These are phyloP conservation scores for Penicillium sp. DNA, from an alignment of 2,329 filamentous ascomycete genomes.

Conservation along the genomic window DNA sequence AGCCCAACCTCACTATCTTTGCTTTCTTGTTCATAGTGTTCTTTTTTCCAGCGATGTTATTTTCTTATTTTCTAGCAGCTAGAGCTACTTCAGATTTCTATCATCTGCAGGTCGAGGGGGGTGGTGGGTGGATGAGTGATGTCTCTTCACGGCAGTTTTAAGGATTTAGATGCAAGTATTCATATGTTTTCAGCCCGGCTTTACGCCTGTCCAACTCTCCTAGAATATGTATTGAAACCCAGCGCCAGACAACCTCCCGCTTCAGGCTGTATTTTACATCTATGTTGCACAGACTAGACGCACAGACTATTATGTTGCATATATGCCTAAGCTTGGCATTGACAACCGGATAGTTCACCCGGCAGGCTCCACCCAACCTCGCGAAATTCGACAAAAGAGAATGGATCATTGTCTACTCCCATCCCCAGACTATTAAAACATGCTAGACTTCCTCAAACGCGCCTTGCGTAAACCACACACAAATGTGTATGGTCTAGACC, in stretches of 20 bases:
- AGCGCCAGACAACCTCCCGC: not conserved
- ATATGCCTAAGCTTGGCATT: not conserved
- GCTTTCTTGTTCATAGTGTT: conserved; percentile 26
- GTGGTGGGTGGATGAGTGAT: conserved; percentile 20
- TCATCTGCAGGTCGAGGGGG: conserved; percentile 15
- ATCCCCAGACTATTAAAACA: not conserved
- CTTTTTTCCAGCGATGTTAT: conserved; percentile 15
- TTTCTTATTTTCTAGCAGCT: conserved; percentile 12
- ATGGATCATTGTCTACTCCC: not conserved
- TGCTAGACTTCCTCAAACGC: conserved; percentile 12
- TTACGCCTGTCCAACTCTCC: not conserved
- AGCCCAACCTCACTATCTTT: conserved; percentile 7
- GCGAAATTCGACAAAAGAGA: not conserved
- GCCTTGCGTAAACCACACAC: conserved; percentile 12
- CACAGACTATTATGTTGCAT: too few relatives aligned
- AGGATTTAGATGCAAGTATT: conserved; percentile 10
- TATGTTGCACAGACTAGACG: too few relatives aligned
- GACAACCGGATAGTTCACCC: not conserved
- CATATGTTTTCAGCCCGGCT: not conserved
- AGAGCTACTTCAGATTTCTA: conserved; percentile 10
- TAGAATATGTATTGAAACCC: not conserved
- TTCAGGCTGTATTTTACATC: not conserved
- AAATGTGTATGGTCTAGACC: conserved; percentile 53
- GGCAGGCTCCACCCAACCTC: not conserved
- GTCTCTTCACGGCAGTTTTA: conserved; percentile 16